Conservation (phyloP, 2,329 filamentous ascomycete genomes). For the Scytalidium sp. region DNA sequence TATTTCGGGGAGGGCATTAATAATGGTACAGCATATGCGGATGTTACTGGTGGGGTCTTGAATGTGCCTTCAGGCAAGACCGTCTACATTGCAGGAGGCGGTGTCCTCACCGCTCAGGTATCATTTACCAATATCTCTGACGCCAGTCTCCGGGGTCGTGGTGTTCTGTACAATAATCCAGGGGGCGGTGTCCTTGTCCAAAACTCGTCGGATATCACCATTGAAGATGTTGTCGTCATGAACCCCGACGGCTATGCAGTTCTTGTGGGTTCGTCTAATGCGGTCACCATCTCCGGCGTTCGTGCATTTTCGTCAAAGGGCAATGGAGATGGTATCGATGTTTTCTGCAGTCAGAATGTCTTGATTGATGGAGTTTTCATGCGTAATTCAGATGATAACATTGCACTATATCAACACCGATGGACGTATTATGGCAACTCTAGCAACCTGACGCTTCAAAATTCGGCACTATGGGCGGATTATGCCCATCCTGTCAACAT, state of each 20-base stretch:
- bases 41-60: conserved; percentile 1
- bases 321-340: conserved; percentile 9
- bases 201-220: conserved; percentile 13
- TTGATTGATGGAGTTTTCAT: conserved; percentile 29
- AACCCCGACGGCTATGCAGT: conserved; percentile 14
- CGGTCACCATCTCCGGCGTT: conserved; percentile 12
- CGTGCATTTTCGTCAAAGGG: conserved; percentile 3
- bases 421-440: conserved; percentile 31
- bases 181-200: conserved; percentile 10
- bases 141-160: conserved; percentile 20
- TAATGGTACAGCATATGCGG: conserved; percentile 10
- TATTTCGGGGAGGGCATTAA: conserved; percentile 27
- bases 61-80: conserved; percentile 13
- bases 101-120: conserved; percentile 12
- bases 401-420: conserved; percentile 32
- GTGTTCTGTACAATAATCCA: conserved; percentile 16
- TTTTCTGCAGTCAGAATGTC: conserved; percentile 6
- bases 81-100: conserved; percentile 17
- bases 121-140: conserved; percentile 17
- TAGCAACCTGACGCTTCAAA: conserved; percentile 28
- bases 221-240: conserved; percentile 19
- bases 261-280: conserved; percentile 14
- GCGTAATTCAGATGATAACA: conserved; percentile 33
- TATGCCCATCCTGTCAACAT: conserved; percentile 33
- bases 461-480: conserved; percentile 29